Base-by-base conservation (phyloP, 1,284 basidiomycete species). In the Anthracocystis panici-leucophaei region DNA sequence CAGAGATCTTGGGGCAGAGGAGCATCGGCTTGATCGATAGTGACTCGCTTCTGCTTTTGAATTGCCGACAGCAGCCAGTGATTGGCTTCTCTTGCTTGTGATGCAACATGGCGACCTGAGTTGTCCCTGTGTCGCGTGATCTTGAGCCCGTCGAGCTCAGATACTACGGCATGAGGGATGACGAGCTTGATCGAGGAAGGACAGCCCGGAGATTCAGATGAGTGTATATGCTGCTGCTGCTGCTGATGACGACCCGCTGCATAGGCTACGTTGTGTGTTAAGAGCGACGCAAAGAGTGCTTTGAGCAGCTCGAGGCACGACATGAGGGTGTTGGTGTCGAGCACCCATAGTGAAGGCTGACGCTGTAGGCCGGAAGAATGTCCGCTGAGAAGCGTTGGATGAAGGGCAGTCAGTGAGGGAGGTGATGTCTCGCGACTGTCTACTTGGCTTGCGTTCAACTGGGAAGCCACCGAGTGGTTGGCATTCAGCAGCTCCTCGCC, bases 271-370 rank as follows among this genome's bases (percentile, higher is more conserved):
- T 68, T 72, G 14, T 55, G 68, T n/a, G 65, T 71, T 44, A 68
- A 51, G 41, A 75, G 65, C 35, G 72, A 52, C 14, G 72, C 72
- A 44, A 75, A 69, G 20, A 78, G 67, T 5, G 75, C 64, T 44
- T 75, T 71, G 53, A 78, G 68, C 38, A 77, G 48, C 5, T 60
- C 64, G 40, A 77, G 66, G 38, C 67, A 63, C 6, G 69, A 70
- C 57, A 77, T 56, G 51, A 78, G 72, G 14, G 69, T 72, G 54
- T 78, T 78, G 12, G 72, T 78, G 35, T 71, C 72, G 27, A 78
- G 61, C 29, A 78, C 71, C 68, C 71, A 72, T 4, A 78, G 58
- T 2, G 72, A 75, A 21, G 58, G 67, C 11, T 35, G 44, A 35
- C 60, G 63, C 23, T 25, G 46, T 4, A 41, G 6, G 23, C 14